phyloP scores from a whole-genome alignment of 2,329 filamentous ascomycete genomes.

The Ophiostoma novo-ulmi region DNA sequence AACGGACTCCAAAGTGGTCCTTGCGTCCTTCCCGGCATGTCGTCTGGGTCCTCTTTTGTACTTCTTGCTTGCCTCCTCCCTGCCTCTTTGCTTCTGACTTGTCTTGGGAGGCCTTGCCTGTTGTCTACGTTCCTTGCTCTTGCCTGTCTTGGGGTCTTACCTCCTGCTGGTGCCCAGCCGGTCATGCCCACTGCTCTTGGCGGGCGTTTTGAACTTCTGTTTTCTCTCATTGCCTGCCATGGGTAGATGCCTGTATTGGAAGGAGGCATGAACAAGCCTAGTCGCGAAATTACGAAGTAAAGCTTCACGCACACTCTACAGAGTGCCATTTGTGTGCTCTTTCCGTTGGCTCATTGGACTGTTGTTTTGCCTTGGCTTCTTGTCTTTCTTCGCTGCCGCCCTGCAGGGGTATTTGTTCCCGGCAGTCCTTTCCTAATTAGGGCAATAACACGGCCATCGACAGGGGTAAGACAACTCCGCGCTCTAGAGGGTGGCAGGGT shows the following conservation, averaged over 20 bases:
- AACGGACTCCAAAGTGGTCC: background rate
- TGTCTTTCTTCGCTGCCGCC: constrained; percentile 1
- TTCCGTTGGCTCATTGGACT: too few species aligned
- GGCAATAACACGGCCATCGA: constrained; percentile 8
- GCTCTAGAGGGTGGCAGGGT: background rate
- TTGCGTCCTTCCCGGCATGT: background rate
- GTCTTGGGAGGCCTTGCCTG: background rate
- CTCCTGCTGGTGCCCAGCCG: background rate
- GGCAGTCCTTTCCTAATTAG: constrained; percentile 3
- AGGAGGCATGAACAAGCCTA: background rate
- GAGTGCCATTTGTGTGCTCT: background rate
- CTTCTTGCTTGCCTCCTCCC: background rate
- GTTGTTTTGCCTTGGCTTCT: background rate
- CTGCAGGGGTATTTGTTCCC: constrained; percentile 7
- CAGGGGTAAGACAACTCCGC: background rate
- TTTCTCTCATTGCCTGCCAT: background rate
- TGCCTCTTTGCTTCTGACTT: background rate
- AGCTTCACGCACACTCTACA: background rate
- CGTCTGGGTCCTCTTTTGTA: background rate
- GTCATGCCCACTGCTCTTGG: background rate
- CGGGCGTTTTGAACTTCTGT: background rate
- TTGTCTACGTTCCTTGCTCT: background rate
- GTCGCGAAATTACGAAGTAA: background rate
- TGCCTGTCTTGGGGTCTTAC: constrained; percentile 1
- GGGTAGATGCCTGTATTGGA: background rate